Conservation (phyloP, 176 grass and related monocot species). For the Bothriochloa decipiens region DNA sequence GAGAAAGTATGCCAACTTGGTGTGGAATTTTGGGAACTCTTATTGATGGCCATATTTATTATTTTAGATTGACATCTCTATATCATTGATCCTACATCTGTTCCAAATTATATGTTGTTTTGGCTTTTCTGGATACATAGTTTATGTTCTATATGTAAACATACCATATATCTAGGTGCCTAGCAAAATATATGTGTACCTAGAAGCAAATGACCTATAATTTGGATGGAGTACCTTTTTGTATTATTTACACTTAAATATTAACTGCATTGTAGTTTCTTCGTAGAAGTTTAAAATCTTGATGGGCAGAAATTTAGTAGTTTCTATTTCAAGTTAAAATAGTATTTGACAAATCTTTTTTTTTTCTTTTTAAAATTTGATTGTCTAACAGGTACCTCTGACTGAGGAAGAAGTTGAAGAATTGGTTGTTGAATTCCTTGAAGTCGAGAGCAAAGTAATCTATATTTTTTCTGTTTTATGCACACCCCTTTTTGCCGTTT, state of each 20-base stretch:
- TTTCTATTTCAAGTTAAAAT: background rate
- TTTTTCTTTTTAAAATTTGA: background rate
- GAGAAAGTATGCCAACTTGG: conserved; percentile 30
- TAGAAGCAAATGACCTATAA: background rate
- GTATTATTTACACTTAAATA: conserved; percentile 15
- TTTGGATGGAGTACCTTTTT: background rate
- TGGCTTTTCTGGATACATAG: background rate
- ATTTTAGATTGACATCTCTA: conserved; percentile 11
- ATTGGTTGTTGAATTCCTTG: conserved; percentile 77
- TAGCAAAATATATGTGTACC: background rate
- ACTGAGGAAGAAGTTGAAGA: conserved; percentile 86
- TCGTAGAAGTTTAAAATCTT: conserved; percentile 27
- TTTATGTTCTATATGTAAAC: background rate
- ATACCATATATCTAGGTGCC: background rate
- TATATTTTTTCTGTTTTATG: conserved; percentile 42
- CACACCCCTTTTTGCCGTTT: conserved; percentile 10
- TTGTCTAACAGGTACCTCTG: conserved; percentile 62
- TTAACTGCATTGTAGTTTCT: conserved; percentile 5
- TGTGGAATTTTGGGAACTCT: conserved; percentile 10
- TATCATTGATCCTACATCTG: background rate
- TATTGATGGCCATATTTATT: background rate
- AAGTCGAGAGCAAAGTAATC: conserved; percentile 87
- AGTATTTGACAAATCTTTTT: background rate
- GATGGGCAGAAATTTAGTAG: background rate
- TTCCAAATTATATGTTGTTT: background rate